Evolutionary conservation across 331 rosid species (phyloP), one percentile per base, ranked within the genome.

Genomic region (Malus hybrid): DNA sequence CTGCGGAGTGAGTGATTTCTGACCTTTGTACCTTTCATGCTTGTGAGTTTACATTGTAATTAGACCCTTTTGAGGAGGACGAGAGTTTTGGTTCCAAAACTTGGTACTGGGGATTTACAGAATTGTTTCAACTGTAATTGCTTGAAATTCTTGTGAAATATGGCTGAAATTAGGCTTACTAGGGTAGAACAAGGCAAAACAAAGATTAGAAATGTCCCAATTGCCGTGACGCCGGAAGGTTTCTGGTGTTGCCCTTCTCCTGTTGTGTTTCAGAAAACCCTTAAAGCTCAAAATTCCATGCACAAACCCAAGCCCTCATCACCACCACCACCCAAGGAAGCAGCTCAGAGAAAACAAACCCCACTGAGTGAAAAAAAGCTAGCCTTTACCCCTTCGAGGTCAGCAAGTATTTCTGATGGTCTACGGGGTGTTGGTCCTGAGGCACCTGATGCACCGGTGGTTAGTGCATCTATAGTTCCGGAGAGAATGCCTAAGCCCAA

Each of bases 191-290:
- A 87, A 87, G 90, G 91, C 73, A 96, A 83, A 72, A 83, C 96
- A 73, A 91, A 85, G 96, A 83, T 91, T 70, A 88, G 82, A 83
- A 93, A 70, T 87, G 98, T 93, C 71, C 98, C 98, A 59, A 88
- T 93, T 76, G 98, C 93, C 39, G 97, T 91, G 33, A 93, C 97
- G 65, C 98, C 97, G 11, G 98, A 93, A 87, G 97, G 97, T 33
- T 91, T 93, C 68, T 91, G 98, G 97, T 91, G 97, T 68, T 93
- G 97, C 67, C 98, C 98, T 82, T 88, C 97, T 31, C 98, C 97
- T 77, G 93, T 91, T 69, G 97, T 80, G 81, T 93, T 93, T 77
- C 97, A 91, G 79, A 93, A 93, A 88, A 90, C 84, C 76, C 82
- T 87, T n/a, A 93, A 93, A 72, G 33, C 85, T 80, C 96, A 89